phyloP scores from a whole-genome alignment of 306 rosid genomes.

The Bauhinia variegata region DNA sequence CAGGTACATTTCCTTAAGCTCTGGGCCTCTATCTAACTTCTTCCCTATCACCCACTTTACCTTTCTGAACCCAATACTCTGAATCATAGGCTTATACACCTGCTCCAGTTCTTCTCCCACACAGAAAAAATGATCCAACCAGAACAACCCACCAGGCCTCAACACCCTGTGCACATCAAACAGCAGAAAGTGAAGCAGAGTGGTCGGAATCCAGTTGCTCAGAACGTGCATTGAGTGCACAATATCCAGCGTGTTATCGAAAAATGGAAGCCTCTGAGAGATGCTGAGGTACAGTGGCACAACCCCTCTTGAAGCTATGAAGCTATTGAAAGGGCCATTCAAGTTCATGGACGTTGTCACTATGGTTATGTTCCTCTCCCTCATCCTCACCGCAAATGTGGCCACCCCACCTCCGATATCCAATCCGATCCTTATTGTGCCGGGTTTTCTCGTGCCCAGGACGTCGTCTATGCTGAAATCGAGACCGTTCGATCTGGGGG shows the following conservation, averaged over 20 bases:
- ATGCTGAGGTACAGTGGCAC: constrained; percentile 48
- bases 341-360: constrained; percentile 48
- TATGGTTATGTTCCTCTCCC: constrained; percentile 38
- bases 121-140: constrained; percentile 60
- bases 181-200: constrained; percentile 38
- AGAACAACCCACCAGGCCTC: constrained; percentile 58
- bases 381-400: constrained; percentile 51
- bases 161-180: constrained; percentile 47
- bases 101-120: constrained; percentile 41
- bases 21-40: constrained; percentile 48
- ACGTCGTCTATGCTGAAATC: constrained; percentile 56
- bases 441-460: constrained; percentile 30
- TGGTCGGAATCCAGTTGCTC: constrained; percentile 48
- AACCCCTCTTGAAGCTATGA: constrained; percentile 56
- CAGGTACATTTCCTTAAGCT: constrained; percentile 48
- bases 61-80: constrained; percentile 49
- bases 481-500: constrained; percentile 24
- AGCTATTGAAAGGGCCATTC: constrained; percentile 55
- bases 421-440: constrained; percentile 43
- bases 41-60: constrained; percentile 51
- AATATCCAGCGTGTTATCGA: constrained; percentile 55
- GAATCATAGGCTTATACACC: constrained; percentile 48
- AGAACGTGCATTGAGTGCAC: constrained; percentile 59
- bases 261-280: constrained; percentile 51
- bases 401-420: constrained; percentile 60